Base-by-base conservation (phyloP, 345 rosid genomes). In the Syzygium aqueum region DNA sequence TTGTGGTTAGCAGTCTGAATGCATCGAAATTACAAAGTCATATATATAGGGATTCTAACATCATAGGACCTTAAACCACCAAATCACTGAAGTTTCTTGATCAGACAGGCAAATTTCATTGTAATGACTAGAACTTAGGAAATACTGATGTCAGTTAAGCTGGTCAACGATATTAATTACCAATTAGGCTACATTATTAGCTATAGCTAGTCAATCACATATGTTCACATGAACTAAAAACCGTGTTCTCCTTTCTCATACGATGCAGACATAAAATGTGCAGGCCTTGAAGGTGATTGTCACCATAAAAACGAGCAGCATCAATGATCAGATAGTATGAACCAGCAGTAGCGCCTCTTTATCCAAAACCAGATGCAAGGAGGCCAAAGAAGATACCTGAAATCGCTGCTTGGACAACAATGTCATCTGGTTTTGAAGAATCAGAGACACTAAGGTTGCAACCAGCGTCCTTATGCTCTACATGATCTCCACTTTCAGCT, bases 371-470 rank as follows among this genome's bases (percentile, higher is more conserved):
- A 37, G 49, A 73, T 19, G 49, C 80, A 73, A 19, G 46, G 49
- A 73, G 80, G 80, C 49, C 80, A 73, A 73, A 33, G 80, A 73
- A 73, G 49, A 33, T 73, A 73, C 80, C 94, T 88, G 89, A 88
- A 88, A 87, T 87, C 73, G 90, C 89, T 77, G 90, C 91, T 80
- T 54, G 49, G 51, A 84, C n/a, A 78, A 88, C 83, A 88, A 88
- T 54, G 52, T 93, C 87, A 11, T 88, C 85, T 28, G 90, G 56
- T 84, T 61, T 88, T 77, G 30, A 84, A 27, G 90, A 73, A n/a
- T 61, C 73, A 86, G 92, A 53, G 88, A 88, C 63, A 46, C 80
- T 85, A 33, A 87, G 67, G 86, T 77, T 91, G 86, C 87, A 87
- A 28, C n/a, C 63, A 13, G 78, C 86, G 56, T 89, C 86, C 84